Base-by-base conservation (phyloP, 179 eudicot genomes). In the Silene vulgaris region DNA sequence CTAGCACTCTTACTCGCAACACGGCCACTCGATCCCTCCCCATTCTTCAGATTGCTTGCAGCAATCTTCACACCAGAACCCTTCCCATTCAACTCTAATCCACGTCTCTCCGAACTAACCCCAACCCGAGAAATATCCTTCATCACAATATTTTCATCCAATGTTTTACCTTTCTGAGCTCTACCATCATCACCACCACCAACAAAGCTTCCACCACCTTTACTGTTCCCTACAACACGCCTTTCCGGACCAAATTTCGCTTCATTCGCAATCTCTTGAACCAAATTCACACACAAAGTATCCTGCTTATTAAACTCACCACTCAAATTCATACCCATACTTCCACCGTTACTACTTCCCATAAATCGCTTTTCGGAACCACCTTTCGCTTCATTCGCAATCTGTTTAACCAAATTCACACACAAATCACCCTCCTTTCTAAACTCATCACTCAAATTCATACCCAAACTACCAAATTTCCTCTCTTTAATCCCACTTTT, bases 1-100 rank as follows among this genome's bases (percentile, higher is more conserved):
- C 91, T 92, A 1, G 90, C 84, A 48, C 85, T 80, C 84, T 89
- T 92, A 40, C 81, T 80, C 9, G 67, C 79, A 65, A 63, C 78
- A 56, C 74, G 70, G 19, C 82, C 82, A 76, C 85, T 76, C 20
- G 4, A 8, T 60, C 78, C 80, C 66, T 76, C 88, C 54, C 71
- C 90, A n/a, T 7, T 74, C 65, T 80, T 81, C 63, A 61, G 74
- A 76, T 59, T 79, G 60, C 26, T 78, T 16, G 19, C 21, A 1
- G 19, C 21, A 1, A 3, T 14, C 73, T 71, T 79, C 79, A 71
- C 48, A 70, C 74, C 72, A 20, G 59, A 69, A 26, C 71, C 85
- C 60, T 78, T 81, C 29, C 30, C 62, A 11, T 74, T 48, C 57
- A 45, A n/a, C 16, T 70, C 80, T 4, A 28, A 14, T 1, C 72